Base-by-base conservation (phyloP, 257 asterid genomes). In the Orobanche coerulescens region DNA sequence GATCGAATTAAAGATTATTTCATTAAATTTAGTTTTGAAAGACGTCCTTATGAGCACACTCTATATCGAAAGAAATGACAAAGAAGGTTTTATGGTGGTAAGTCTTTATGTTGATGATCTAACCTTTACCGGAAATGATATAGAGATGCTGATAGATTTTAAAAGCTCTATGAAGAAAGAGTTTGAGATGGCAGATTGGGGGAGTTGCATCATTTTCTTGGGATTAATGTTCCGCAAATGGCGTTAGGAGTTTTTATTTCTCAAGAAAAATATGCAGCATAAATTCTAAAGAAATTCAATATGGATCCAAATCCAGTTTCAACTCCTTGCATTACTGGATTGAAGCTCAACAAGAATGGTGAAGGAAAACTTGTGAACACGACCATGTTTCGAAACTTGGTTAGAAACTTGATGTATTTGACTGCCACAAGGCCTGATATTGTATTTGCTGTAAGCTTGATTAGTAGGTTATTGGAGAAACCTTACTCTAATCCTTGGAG, bases 81-180 rank as follows among this genome's bases (percentile, higher is more conserved):
- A 61, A 24, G 16, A 37, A 43, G 40, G 54, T 7, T 25, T 53
- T 7, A 65, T 26, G 31, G 31, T 26, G 2, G 31, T 26, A 26
- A 26, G 31, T 5, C 31, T 65, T 11, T 64, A 34, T 13, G 23
- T 64, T 3, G 53, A 65, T 28, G 56, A 50, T 48, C 9, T 49
- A 0, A 50, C 20, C 3, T 50, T 51, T 3, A 49, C 55, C 2
- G 39, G 40, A 47, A 9, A 39, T 22, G 69, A 48, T 22, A 18
- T 47, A 14, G 37, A 5, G 60, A 33, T 43, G 65, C 14, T 58
- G 14, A 5, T 25, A 5, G 1, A 60, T 1, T 59, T 39, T 8
- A 59, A 59, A 3, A 42, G 7, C 6, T 61, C 55, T 1, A 61
- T 61, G 66, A 61, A 42, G 66, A 43, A 61, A 0, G 43, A 61